Percentiles rank a stretch among this genome's conserved stretches.
These are phyloP conservation scores for Phytomonas sp. DNA, from an alignment of 208 protist genomes.

Conservation along the genomic window DNA sequence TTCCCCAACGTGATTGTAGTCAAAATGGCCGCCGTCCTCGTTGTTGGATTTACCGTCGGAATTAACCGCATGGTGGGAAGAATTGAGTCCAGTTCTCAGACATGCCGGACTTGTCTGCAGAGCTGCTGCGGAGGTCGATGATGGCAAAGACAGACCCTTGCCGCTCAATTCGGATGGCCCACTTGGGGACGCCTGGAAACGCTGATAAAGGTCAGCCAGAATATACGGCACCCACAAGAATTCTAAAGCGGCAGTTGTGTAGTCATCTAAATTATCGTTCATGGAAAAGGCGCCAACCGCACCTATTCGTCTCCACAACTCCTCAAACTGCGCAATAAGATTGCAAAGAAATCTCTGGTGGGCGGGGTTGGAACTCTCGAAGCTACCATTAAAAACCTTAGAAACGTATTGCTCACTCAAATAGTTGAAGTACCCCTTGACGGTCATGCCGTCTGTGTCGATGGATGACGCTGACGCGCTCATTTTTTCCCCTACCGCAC, in stretches of 20 bases:
- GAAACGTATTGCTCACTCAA: conserved; percentile 39
- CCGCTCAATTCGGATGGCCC: neutral
- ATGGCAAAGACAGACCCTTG: neutral
- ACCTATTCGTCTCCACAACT: conserved; percentile 52
- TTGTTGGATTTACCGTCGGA: neutral
- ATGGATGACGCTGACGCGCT: neutral
- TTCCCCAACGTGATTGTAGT: neutral
- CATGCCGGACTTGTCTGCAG: conserved; percentile 2
- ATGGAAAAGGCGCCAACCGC: conserved; percentile 57
- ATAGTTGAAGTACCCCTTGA: conserved; percentile 52
- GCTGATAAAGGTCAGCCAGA: conserved; percentile 78
- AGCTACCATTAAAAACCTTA: conserved; percentile 24
- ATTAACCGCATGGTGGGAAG: conserved; percentile 5
- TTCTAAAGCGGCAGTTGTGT: conserved; percentile 70
- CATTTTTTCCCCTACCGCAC: neutral
- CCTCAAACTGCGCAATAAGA: conserved; percentile 52
- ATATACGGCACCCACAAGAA: conserved; percentile 80
- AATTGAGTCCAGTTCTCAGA: conserved; percentile 12
- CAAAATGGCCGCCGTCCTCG: conserved; percentile 5
- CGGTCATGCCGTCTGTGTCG: conserved; percentile 18
- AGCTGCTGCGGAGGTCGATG: neutral
- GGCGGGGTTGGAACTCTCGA: conserved; percentile 22
- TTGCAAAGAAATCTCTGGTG: conserved; percentile 20
- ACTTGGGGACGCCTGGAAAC: conserved; percentile 28
- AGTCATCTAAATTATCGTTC: conserved; percentile 80